Percentiles rank a stretch among this genome's conserved stretches.
phyloP scores from a whole-genome alignment of 306 rosid species.

The barrel medic (Medicago truncatula) region MtrunA17r5.0-ANR NC_053042.1:39718501-39719000 shows the following conservation, averaged over 20 bases:
- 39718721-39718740: constrained; percentile 32
- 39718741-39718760: constrained; percentile 40
- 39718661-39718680: constrained; percentile 88
- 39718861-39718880: constrained; percentile 97
- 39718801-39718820: constrained; percentile 98
- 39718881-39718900: constrained; percentile 81
- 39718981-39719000: constrained; percentile 88
- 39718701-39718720: constrained; percentile 42
- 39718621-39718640: constrained; percentile 85
- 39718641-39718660: constrained; percentile 93
- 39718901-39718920: constrained; percentile 97
- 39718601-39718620: constrained; percentile 80
- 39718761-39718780: constrained; percentile 84
- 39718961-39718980: constrained; percentile 21
- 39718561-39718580: constrained; percentile 84
- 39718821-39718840: constrained; percentile 86
- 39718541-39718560: constrained; percentile 87
- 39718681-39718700: constrained; percentile 33
- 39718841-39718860: constrained; percentile 89
- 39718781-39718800: constrained; percentile 98
- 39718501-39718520: constrained; percentile 19
- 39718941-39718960: constrained; percentile 26
- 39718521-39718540: constrained; percentile 66
- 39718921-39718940: constrained; percentile 40
- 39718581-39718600: constrained; percentile 95